Evolutionary conservation across 345 rosid species (phyloP), one percentile per base, ranked within the genome.

Genomic region (Conringia planisiliqua): DNA sequence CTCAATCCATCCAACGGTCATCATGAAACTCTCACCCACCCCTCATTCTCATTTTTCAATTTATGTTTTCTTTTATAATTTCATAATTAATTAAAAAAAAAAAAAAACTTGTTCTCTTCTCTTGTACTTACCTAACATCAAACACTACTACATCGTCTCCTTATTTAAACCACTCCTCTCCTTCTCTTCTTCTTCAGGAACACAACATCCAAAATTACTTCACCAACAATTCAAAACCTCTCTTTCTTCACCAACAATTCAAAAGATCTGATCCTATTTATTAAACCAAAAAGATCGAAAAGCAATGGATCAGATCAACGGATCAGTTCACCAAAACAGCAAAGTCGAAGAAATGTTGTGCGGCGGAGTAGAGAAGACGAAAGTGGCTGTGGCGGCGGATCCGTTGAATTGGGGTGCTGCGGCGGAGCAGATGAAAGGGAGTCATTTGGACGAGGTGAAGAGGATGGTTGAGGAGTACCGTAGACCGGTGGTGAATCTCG

Each of bases 361-460:
- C 68, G 54, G 33, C 5, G 59, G 64, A 62, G 79, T 26, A 62
- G 58, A 44, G 32, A 64, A 63, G 46, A 56, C 42, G 5, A 67
- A 36, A 39, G 24, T 16, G 38, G 29, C 59, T 8, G 55, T 47
- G 2, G n/a, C 30, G 16, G 70, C 59, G 20, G 97, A 92, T 82
- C 98, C 97, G 0, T 72, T 92, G 82, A 87, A 82, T 59, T 90
- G 97, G 98, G 86, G 81, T 1, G 14, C 36, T 3, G 90, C 93
- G 0, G 95, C 97, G n/a, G 91, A 90, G 68, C 83, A 92, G 52
- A 48, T 93, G 77, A 85, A 78, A 71, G 96, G 98, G 1, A 90
- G 97, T 71, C 97, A 92, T 76, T 84, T 90, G 0, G 93, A 90
- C 7, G 97, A 92, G 67, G 95, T 92, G 63, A 90, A 80, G 33